These are phyloP conservation scores for Galeopsis tetrahit DNA, from an alignment of 257 asterid species.

Conservation along the genomic window DNA sequence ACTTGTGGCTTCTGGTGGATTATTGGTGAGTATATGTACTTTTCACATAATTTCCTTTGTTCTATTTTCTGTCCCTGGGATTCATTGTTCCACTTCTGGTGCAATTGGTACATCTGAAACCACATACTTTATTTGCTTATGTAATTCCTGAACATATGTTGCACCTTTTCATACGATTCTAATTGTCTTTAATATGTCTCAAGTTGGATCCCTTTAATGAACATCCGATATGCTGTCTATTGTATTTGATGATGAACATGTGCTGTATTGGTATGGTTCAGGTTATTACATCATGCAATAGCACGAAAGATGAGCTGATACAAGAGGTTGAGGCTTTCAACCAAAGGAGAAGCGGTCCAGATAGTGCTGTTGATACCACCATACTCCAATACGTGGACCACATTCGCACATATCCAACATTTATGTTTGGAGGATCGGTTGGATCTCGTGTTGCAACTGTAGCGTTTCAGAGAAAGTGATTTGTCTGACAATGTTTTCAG, in stretches of 20 bases:
- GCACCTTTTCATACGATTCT: neutral
- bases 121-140: no score
- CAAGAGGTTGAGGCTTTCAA: constrained; percentile 85
- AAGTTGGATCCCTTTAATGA: neutral
- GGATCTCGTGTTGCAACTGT: constrained; percentile 98
- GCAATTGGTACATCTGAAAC: constrained; percentile 10
- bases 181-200: neutral
- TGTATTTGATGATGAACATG: constrained; percentile 5
- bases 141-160: neutral
- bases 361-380: constrained; percentile 38
- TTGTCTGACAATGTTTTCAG: constrained; percentile 4
- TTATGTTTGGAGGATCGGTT: constrained; percentile 86
- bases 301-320: constrained; percentile 86
- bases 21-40: constrained; percentile 69
- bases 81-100: constrained; percentile 2
- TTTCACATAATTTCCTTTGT: neutral
- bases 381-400: constrained; percentile 74
- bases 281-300: constrained; percentile 95
- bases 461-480: constrained; percentile 81
- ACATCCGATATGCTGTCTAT: constrained; percentile 9
- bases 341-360: constrained; percentile 59
- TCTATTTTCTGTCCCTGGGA: neutral
- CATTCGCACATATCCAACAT: constrained; percentile 84
- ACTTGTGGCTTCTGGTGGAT: constrained; percentile 87
- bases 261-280: constrained; percentile 35